Base-by-base conservation (phyloP, 192 early-diverging fungal genomes). In the Paraglomus occultum region DNA sequence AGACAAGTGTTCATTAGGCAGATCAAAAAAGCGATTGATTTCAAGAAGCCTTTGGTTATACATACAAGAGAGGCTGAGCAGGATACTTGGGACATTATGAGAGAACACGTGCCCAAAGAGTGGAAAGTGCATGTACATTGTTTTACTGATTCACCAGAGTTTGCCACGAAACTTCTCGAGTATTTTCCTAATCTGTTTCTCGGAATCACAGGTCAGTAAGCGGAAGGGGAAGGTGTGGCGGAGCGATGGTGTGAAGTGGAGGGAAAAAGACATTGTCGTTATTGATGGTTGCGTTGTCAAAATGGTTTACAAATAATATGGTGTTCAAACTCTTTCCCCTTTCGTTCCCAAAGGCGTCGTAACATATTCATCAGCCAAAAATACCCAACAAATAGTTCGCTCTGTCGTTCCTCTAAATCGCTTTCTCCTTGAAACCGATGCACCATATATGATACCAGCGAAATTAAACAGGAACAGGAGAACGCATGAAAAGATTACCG, bases 41-140 rank as follows among this genome's bases (percentile, higher is more conserved):
- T 70, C 5, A 11, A 40, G 8, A 70, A 70, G 50, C 67, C 67
- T 15, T 15, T 70, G 23, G 67, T 70, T 20, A 49, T 70, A 39
- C 67, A 70, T 48, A 70, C 67, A 14, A 53, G 67, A 59, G 67
- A 70, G 40, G 67, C 67, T n/a, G 67, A 70, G 49, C 14, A 70
- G 22, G 67, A 70, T 59, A 70, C 67, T 4, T 70, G 40, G 31
- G 55, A 70, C 5, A 57, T 70, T 47, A 17, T 70, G 38, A 70
- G 3, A 20, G 31, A 38, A 49, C 11, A 59, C 50, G 55, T 70
- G 31, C 67, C 67, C 4, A 48, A 57, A 38, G 45, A 70, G 0
- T 70, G 67, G 67, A 52, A 59, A 48, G 59, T 70, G 57, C 67
- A 70, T 39, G 67, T 70, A 8, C 67, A 70, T 59, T 70, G 67